phyloP scores from a whole-genome alignment of 169 alveolate species.

The Perkinsus olseni region DNA sequence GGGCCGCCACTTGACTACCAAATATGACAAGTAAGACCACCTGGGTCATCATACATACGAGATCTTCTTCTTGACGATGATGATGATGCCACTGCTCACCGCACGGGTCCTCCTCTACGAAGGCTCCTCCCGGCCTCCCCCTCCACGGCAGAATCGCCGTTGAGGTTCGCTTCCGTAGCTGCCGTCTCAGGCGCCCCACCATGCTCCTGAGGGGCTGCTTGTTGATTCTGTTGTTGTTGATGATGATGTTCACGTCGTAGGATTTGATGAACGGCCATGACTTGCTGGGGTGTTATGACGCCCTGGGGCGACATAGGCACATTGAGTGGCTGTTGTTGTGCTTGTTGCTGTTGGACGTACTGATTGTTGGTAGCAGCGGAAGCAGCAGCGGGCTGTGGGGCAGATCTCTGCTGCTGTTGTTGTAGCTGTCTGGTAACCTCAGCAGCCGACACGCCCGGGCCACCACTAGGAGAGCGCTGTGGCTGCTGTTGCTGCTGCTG shows the following conservation, averaged over 20 bases:
- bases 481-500: neutral
- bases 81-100: too few relatives aligned
- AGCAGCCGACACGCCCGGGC: neutral
- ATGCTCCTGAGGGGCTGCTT: neutral
- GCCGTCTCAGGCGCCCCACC: neutral
- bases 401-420: neutral
- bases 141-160: too few relatives aligned
- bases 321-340: neutral
- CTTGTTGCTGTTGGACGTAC: too few relatives aligned
- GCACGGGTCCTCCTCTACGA: too few relatives aligned
- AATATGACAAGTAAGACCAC: neutral
- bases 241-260: neutral
- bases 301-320: neutral
- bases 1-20: neutral
- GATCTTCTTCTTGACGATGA: too few relatives aligned
- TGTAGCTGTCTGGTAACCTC: neutral
- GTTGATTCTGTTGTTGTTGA: neutral
- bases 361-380: too few relatives aligned
- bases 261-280: neutral
- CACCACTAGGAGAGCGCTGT: neutral
- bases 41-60: too few relatives aligned
- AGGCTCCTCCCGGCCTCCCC: too few relatives aligned
- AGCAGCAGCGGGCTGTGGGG: too few relatives aligned
- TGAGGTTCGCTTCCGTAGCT: neutral
- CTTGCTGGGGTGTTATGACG: neutral